Evolutionary conservation across 2,329 filamentous ascomycete genomes (phyloP), one percentile per base, ranked within the genome.

Genomic region (Colletotrichum tamarilloi): DNA sequence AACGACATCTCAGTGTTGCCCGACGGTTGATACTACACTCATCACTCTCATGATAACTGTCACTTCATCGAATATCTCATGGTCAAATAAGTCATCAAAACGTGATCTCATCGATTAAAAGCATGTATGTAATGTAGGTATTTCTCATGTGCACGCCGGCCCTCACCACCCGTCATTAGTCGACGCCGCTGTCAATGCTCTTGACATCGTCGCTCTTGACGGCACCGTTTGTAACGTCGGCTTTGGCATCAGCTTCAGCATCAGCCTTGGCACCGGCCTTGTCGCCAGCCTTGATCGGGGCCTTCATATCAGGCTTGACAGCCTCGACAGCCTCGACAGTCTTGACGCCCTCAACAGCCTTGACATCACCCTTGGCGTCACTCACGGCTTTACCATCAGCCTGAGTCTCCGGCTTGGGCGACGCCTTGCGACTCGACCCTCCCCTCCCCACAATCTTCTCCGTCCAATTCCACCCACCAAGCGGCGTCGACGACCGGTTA

Each of bases 381-480:
- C 35, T 5, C 35, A 38, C 26, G 52, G 49, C 24, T 64, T 68
- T 24, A 5, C 9, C 9, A n/a, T n/a, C 53, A 22, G 12, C 26
- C 12, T 22, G 57, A 42, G 57, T 30, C n/a, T 60, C 35, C 26
- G 55, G 55, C 56, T 52, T 49, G 7, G 72, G 68, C 30, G 72
- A 74, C 7, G 67, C 49, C 38, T 67, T 74, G 3, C 72, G 67
- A 8, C 38, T 46, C 22, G 68, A 32, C 1, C 53, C 67, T 32
- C 68, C 59, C 77, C 83, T 87, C 22, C 87, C 87, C 16, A 86
- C 87, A 80, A 89, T 89, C 79, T 87, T 87, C 80, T 89, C 87
- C 6, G 86, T 85, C 87, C 87, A 89, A 76, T 85, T 88, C 87
- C 87, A 89, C 14, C 80, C 81, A 16, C 78, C 76, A 67, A 76